Conservation (phyloP, 1,284 basidiomycete genomes). For the Trichosporon asahii region DNA sequence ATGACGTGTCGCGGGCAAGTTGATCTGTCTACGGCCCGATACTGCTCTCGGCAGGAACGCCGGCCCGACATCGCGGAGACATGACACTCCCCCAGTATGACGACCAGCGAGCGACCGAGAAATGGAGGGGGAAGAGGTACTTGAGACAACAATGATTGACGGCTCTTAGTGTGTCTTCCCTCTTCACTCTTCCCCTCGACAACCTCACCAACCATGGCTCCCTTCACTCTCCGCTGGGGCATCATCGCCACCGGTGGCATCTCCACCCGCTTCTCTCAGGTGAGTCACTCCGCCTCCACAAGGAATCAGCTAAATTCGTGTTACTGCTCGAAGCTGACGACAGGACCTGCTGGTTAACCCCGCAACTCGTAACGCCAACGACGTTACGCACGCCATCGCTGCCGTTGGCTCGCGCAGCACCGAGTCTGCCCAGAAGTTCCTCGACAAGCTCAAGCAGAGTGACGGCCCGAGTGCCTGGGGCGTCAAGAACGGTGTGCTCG, state of each 20-base stretch:
- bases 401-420: conserved; percentile 76
- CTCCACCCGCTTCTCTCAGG: conserved; percentile 40
- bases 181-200: background rate
- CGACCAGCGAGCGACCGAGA: background rate
- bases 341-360: conserved; percentile 40
- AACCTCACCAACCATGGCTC: conserved; percentile 13
- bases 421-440: conserved; percentile 68
- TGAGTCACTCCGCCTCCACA: conserved; percentile 18
- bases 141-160: background rate
- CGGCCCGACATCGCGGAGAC: background rate
- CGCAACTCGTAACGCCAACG: conserved; percentile 60
- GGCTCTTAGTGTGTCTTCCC: background rate
- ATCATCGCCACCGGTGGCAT: conserved; percentile 53
- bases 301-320: background rate
- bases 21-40: background rate
- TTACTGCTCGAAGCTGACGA: conserved; percentile 14
- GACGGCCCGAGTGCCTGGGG: conserved; percentile 36
- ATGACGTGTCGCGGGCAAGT: background rate
- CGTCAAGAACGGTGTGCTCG: conserved; percentile 35
- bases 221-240: conserved; percentile 47
- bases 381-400: conserved; percentile 70
- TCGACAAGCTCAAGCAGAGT: conserved; percentile 52
- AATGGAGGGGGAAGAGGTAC: background rate
- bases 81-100: background rate
- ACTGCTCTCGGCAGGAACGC: background rate